These are phyloP conservation scores for Rhinocladiella similis DNA, from an alignment of 2,329 filamentous ascomycete species.

Conservation along the genomic window DNA sequence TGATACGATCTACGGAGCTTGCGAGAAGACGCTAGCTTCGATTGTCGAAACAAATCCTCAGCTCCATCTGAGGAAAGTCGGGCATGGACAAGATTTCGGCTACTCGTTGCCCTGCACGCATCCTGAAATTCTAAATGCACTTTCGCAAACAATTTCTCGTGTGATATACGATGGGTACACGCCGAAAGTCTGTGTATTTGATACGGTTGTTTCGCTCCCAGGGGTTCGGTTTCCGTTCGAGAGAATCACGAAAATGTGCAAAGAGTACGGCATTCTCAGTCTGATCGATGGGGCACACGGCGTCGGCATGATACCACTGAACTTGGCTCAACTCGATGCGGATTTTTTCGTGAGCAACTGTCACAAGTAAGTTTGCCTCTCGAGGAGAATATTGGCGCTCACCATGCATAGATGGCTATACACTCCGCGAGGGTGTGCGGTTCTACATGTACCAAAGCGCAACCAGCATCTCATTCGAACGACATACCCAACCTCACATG, in stretches of 20 bases:
- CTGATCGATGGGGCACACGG: conserved; percentile 84
- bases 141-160: conserved; percentile 58
- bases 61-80: conserved; percentile 54
- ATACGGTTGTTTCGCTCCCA: conserved; percentile 76
- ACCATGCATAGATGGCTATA: conserved; percentile 65
- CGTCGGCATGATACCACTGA: conserved; percentile 73
- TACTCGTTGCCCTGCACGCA: conserved; percentile 71
- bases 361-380: conserved; percentile 60
- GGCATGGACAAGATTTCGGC: conserved; percentile 32
- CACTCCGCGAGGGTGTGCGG: conserved; percentile 74
- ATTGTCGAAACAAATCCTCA: conserved; percentile 65
- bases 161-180: conserved; percentile 60
- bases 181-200: conserved; percentile 71
- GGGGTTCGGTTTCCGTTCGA: conserved; percentile 81
- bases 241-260: conserved; percentile 63
- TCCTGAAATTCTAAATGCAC: conserved; percentile 61
- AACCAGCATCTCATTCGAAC: conserved; percentile 76
- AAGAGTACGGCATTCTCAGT: conserved; percentile 66
- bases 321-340: conserved; percentile 66
- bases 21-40: conserved; percentile 71
- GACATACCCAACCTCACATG: conserved; percentile 77
- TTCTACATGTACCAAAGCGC: conserved; percentile 74
- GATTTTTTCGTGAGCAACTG: conserved; percentile 88
- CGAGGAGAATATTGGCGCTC: not conserved
- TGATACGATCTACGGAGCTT: conserved; percentile 74